Evolutionary conservation across 805 yeast genomes (phyloP), one percentile per base, ranked within the genome.

Genomic region (Monosporozyma aerobia): DNA sequence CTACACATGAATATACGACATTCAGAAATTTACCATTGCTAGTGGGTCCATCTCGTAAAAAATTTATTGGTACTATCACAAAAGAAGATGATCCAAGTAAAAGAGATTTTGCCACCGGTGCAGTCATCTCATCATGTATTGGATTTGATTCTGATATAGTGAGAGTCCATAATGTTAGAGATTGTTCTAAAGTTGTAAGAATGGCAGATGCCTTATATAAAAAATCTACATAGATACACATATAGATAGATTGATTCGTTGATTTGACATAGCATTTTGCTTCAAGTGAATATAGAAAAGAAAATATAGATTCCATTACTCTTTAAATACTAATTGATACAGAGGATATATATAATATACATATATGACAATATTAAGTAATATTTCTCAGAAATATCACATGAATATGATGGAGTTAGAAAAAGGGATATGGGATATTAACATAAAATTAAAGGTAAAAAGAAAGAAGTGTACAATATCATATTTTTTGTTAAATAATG

Each of bases 31-130:
- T 87, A 47, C 87, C 96, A 0, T 73, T 88, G 52, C 72, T 94
- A 43, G 65, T 90, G 22, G 99, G 98, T 0, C 87, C 97, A 1
- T 87, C 96, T 22, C 77, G 98, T 58, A 94, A 94, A 73, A 75
- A 78, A 62, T 94, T 94, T 62, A 81, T 94, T 58, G 97, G 96
- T 1, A 75, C 78, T 0, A 70, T 88, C 33, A 83, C 90, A 0
- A 79, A 78, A 8, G 83, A 78, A 52, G 67, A 70, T 2, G 71
- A 63, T 1, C 80, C 96, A 1, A 56, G 66, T 0, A 13, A 35
- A 6, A 76, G 98, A 53, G 80, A 80, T 1, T 69, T 80, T 48
- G 92, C 95, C 11, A 89, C 97, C 0, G 82, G 82, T 9, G 87
- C 95, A 0, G 74, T 88, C 0, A 78, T 86, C 2, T 77, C 85